Percentiles rank a stretch among this genome's conserved stretches.
Conservation (phyloP, 2,329 filamentous ascomycete species). For the Myrmaecium sp. region DNA sequence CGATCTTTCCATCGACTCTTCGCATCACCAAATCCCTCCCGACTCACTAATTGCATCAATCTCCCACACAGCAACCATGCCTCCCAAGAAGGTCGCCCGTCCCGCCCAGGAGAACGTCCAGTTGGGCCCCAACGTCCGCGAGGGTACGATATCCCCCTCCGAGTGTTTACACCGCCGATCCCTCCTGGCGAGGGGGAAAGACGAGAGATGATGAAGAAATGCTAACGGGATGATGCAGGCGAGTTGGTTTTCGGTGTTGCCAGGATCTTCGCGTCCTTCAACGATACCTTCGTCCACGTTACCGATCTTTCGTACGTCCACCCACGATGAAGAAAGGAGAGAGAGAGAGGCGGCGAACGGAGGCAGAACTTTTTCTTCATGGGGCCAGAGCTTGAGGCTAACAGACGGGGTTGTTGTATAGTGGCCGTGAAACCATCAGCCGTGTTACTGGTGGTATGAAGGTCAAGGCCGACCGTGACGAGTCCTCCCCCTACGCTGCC, state of each 20-base stretch:
- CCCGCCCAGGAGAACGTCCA: slow-evolving; percentile 79
- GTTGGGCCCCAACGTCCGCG: slow-evolving; percentile 87
- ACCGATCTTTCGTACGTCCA: slow-evolving; percentile 66
- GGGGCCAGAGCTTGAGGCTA: slow-evolving; percentile 28
- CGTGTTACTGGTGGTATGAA: slow-evolving; percentile 99
- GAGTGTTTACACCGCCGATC: not conserved
- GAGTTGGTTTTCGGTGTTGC: slow-evolving; percentile 97
- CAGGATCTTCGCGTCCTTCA: slow-evolving; percentile 81
- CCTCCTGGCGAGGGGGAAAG: too few relatives aligned
- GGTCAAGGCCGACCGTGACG: slow-evolving; percentile 98
- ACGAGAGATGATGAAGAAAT: too few relatives aligned
- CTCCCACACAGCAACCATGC: slow-evolving; percentile 49
- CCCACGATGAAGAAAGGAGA: not conserved
- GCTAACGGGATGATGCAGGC: slow-evolving; percentile 38
- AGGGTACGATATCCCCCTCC: slow-evolving; percentile 46
- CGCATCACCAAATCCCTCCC: too few relatives aligned
- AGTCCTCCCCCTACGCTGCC: slow-evolving; percentile 98
- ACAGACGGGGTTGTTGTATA: slow-evolving; percentile 55
- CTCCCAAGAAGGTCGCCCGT: slow-evolving; percentile 70
- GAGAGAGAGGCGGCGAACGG: too few relatives aligned
- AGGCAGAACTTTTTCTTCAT: too few relatives aligned
- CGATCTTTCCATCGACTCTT: slow-evolving; percentile 14
- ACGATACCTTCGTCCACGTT: slow-evolving; percentile 66
- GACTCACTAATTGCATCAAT: slow-evolving; percentile 24
- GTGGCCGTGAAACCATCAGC: slow-evolving; percentile 98